These are phyloP conservation scores for Rhynchospora pubera DNA, from an alignment of 176 grass and related monocot genomes.

Conservation along the genomic window DNA sequence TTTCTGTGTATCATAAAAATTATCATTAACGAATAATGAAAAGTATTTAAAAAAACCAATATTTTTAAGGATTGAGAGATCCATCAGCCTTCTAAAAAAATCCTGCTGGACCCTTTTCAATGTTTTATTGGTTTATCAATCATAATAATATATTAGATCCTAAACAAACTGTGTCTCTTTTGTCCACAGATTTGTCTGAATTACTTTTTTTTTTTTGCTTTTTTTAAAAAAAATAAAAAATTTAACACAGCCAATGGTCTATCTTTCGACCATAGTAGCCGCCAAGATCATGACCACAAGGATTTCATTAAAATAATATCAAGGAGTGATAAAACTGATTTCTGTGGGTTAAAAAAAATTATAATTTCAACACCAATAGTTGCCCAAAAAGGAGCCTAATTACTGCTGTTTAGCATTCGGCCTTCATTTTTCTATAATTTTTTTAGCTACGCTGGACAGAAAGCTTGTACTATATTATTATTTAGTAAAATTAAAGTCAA, in stretches of 20 bases:
- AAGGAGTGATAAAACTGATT: neutral
- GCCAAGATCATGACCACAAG: neutral
- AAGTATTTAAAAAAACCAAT: neutral
- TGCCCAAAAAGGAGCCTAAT: neutral
- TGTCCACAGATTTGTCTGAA: neutral
- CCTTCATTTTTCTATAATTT: neutral
- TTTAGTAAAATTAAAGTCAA: neutral
- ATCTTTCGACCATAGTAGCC: neutral
- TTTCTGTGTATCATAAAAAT: too few relatives aligned
- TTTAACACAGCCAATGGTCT: neutral
- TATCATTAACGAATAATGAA: neutral
- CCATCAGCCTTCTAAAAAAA: neutral
- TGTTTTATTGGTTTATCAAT: too few relatives aligned
- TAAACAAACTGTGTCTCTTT: neutral
- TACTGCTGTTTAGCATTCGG: neutral
- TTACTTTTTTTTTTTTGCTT: too few relatives aligned
- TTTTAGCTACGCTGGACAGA: neutral
- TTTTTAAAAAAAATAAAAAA: too few relatives aligned
- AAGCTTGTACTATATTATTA: neutral
- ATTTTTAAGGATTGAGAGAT: neutral
- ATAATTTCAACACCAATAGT: neutral
- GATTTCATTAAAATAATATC: neutral
- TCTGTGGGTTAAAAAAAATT: neutral
- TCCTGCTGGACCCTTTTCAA: neutral
- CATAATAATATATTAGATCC: neutral